phyloP scores from a whole-genome alignment of 2,329 filamentous ascomycete species.

The Lanzia echinophila region DNA sequence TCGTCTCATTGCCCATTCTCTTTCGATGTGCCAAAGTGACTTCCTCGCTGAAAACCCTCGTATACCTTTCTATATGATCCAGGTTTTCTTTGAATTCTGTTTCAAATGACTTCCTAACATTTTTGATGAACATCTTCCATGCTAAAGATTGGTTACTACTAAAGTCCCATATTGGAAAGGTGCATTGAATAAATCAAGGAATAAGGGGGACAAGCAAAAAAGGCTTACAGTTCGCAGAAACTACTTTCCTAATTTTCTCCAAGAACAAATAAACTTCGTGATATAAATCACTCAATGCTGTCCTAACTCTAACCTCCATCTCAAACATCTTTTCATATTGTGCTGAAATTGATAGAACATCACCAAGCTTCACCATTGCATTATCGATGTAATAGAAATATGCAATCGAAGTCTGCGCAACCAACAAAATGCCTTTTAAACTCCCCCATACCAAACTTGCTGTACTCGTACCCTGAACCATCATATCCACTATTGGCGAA shows the following conservation, averaged over 20 bases:
- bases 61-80: slow-evolving; percentile 7
- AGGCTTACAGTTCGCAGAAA: slow-evolving; percentile 1
- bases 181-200: too few species aligned
- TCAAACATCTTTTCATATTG: slow-evolving; percentile 9
- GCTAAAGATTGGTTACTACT: neutral
- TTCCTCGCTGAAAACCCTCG: slow-evolving; percentile 7
- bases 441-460: slow-evolving; percentile 7
- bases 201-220: neutral
- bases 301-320: slow-evolving; percentile 1
- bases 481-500: slow-evolving; percentile 5
- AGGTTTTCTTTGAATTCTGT: slow-evolving; percentile 5
- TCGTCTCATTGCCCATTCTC: slow-evolving; percentile 1
- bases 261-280: slow-evolving; percentile 5
- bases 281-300: slow-evolving; percentile 1
- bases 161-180: neutral
- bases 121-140: slow-evolving; percentile 1
- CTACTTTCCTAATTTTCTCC: slow-evolving; percentile 1
- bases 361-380: slow-evolving; percentile 5
- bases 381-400: slow-evolving; percentile 6
- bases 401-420: slow-evolving; percentile 6
- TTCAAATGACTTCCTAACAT: slow-evolving; percentile 2
- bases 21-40: slow-evolving; percentile 4
- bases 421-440: slow-evolving; percentile 4
- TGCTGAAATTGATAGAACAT: neutral
- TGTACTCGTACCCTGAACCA: slow-evolving; percentile 5